phyloP scores from a whole-genome alignment of 139 green algal genomes.

The Eudorina sp. region DNA sequence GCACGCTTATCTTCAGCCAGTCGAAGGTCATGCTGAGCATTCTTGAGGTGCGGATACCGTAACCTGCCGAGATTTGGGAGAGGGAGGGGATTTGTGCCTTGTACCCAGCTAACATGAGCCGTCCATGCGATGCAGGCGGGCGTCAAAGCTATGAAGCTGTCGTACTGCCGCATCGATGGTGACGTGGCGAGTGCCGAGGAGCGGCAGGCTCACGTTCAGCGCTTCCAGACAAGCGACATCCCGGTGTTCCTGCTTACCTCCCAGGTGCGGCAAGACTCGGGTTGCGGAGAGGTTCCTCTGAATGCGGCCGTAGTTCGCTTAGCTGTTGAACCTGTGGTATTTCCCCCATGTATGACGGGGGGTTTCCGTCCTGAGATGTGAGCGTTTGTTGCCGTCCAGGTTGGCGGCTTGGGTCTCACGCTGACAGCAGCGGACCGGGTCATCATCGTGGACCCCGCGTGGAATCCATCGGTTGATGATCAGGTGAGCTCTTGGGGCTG shows the following conservation, averaged over 20 bases:
- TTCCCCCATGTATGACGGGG: too few species aligned
- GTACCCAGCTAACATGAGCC: too few species aligned
- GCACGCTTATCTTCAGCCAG: conserved; percentile 94
- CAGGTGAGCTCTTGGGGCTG: too few species aligned
- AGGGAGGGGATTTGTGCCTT: too few species aligned
- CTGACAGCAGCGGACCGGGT: conserved; percentile 95
- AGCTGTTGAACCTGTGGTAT: too few species aligned
- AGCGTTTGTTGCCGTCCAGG: conserved; percentile 59
- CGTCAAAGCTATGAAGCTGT: conserved; percentile 61
- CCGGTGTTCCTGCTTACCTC: conserved; percentile 94
- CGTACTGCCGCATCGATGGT: conserved; percentile 90
- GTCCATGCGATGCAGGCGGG: conserved; percentile 70
- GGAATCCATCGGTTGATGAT: conserved; percentile 75
- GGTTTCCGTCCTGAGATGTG: too few species aligned
- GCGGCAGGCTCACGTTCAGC: conserved; percentile 73
- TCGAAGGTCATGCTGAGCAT: conserved; percentile 91
- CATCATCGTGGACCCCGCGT: conserved; percentile 83
- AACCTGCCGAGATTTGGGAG: too few species aligned
- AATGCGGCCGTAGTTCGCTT: too few species aligned
- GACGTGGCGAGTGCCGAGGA: conserved; percentile 73
- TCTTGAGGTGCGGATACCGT: conserved; percentile 79
- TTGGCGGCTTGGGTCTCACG: conserved; percentile 95
- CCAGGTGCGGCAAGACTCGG: conserved; percentile 73
- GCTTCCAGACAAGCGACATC: conserved; percentile 84
- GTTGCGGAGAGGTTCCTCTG: too few species aligned